A percentile compares a stretch with the other conserved stretches of the same genome.
Evolutionary conservation across 768 basidiomycete species (phyloP).

Genomic region (Chlorophyllum brunneum): DNA sequence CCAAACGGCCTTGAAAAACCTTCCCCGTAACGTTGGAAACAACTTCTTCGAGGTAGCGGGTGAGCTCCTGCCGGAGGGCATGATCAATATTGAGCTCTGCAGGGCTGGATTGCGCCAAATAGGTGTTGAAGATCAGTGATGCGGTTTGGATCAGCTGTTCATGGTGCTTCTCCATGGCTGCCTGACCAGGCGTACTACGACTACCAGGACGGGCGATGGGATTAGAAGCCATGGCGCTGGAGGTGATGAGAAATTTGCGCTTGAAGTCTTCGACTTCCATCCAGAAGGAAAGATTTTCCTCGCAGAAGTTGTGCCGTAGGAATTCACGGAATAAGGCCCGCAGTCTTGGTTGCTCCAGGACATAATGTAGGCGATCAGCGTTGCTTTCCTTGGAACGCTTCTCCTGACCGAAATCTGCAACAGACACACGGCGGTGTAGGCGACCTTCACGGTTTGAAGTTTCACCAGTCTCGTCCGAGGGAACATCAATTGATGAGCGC

Average conservation of each 20-base stretch:
- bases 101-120: slow-evolving; percentile 91
- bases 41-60: slow-evolving; percentile 89
- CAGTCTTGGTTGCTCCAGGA: slow-evolving; percentile 88
- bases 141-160: slow-evolving; percentile 93
- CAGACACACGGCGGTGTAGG: slow-evolving; percentile 75
- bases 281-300: slow-evolving; percentile 98
- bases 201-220: slow-evolving; percentile 32
- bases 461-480: slow-evolving; percentile 28
- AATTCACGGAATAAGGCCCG: slow-evolving; percentile 93
- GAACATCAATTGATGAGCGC: slow-evolving; percentile 62
- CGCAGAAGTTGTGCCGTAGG: slow-evolving; percentile 91
- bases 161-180: slow-evolving; percentile 96
- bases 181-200: slow-evolving; percentile 65
- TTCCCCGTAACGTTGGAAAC: slow-evolving; percentile 76
- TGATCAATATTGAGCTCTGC: slow-evolving; percentile 99
- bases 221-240: slow-evolving; percentile 71
- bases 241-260: slow-evolving; percentile 92
- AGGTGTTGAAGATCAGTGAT: slow-evolving; percentile 90
- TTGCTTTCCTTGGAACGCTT: slow-evolving; percentile 81
- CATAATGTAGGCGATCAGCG: slow-evolving; percentile 84
- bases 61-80: slow-evolving; percentile 89
- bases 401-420: slow-evolving; percentile 61
- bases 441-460: slow-evolving; percentile 44
- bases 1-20: slow-evolving; percentile 74
- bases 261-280: slow-evolving; percentile 97